Evolutionary conservation across 306 rosid genomes (phyloP).

Genomic region (Lablab purpureus): DNA sequence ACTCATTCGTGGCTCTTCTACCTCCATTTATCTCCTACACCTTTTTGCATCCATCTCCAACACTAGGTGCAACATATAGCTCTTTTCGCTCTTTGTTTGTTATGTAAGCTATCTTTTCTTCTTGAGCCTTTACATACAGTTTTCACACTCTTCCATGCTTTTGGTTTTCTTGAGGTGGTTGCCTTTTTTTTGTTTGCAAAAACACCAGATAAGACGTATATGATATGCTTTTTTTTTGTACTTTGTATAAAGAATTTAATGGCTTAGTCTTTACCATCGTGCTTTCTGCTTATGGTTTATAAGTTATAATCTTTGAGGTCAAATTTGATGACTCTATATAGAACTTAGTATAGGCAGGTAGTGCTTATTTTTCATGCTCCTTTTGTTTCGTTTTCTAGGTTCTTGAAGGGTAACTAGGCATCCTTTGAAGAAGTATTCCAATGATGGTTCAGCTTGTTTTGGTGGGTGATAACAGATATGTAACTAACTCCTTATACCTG

Average conservation of each 20-base stretch:
- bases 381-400: slow-evolving; percentile 30
- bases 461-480: slow-evolving; percentile 31
- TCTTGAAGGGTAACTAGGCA: slow-evolving; percentile 36
- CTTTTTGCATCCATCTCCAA: slow-evolving; percentile 42
- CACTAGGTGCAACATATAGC: slow-evolving; percentile 27
- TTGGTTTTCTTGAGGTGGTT: slow-evolving; percentile 39
- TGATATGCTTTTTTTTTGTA: not conserved
- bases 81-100: not conserved
- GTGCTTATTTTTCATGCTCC: slow-evolving; percentile 36
- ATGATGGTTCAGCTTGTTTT: slow-evolving; percentile 32
- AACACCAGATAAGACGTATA: slow-evolving; percentile 20
- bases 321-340: slow-evolving; percentile 42
- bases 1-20: slow-evolving; percentile 49
- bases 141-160: slow-evolving; percentile 37
- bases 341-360: slow-evolving; percentile 41
- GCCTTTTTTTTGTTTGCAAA: slow-evolving; percentile 43
- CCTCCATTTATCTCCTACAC: slow-evolving; percentile 44
- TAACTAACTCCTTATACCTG: slow-evolving; percentile 24
- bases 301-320: slow-evolving; percentile 37
- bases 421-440: slow-evolving; percentile 43
- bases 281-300: slow-evolving; percentile 46
- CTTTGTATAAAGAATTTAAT: slow-evolving; percentile 32
- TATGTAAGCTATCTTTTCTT: slow-evolving; percentile 3
- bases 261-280: slow-evolving; percentile 27
- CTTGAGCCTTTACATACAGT: not conserved